Base-by-base conservation (phyloP, 2,329 filamentous ascomycete genomes). In the Monosporascus cannonballus region DNA sequence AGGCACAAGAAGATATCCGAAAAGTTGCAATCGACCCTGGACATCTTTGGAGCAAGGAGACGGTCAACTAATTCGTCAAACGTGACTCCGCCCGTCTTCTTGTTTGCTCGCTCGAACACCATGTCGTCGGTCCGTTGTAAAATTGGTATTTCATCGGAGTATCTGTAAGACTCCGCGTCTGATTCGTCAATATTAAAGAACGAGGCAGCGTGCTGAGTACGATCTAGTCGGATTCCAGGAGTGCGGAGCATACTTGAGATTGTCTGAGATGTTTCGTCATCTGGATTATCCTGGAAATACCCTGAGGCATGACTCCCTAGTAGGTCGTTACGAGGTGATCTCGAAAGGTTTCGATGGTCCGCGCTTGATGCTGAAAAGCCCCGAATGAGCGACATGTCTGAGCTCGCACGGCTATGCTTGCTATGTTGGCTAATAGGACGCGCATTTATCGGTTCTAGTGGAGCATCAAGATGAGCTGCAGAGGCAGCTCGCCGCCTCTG, bases 11-110 rank as follows among this genome's bases (percentile, higher is more conserved):
- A 97, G 18, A 96, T 85, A 45, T 91, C 84, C 1, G 83, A 81
- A 65, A 96, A 99, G 69, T 96, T 96, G 53, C 82, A 80, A 66
- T 97, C 94, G n/a, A 86, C 80, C 65, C 90, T 91, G 27, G 89
- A 91, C 73, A 93, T 86, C 37, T 89, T 89, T 56, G 89, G 81
- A 1, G 86, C 81, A 24, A 97, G 78, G 41, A 99, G 78, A n/a
- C 91, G 86, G 69, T 96, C 90, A 20, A 97, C 90, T 4, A 94
- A 74, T 51, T 91, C 87, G 55, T 88, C 84, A 59, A 86, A 83
- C 2, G 74, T 73, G 18, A 84, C 69, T 2, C 83, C 83, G 1
- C 83, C 83, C 1, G 72, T 66, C 48, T 73, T 68, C 64, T 78
- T 84, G 25, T 74, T 68, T 9, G 77, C 74, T 54, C 73, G 73